Evolutionary conservation across 768 basidiomycete species (phyloP).

Genomic region (button mushroom (Agaricus bisporus)): DNA sequence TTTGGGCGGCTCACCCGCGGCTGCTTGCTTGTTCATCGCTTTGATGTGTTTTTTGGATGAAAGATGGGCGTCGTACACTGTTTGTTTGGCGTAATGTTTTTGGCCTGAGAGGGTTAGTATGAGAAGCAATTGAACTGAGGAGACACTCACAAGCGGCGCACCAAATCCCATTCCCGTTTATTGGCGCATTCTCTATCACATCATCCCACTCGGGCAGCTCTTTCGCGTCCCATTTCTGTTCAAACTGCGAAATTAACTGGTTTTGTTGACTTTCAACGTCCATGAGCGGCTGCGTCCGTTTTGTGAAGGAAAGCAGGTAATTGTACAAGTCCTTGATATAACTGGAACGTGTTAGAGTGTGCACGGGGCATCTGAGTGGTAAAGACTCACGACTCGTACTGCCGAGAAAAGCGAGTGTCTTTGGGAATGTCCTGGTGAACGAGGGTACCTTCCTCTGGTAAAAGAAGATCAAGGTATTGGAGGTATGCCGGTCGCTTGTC

Average conservation of each 20-base stretch:
- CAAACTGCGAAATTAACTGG: conserved; percentile 65
- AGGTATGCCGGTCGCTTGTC: conserved; percentile 84
- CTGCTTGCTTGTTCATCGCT: conserved; percentile 70
- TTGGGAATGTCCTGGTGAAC: conserved; percentile 67
- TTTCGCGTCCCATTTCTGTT: conserved; percentile 70
- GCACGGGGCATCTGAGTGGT: not conserved
- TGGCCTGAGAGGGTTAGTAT: conserved; percentile 55
- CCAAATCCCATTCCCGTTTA: conserved; percentile 66
- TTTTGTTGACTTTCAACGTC: conserved; percentile 67
- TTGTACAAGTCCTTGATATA: conserved; percentile 80
- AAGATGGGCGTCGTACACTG: conserved; percentile 94
- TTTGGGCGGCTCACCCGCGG: conserved; percentile 35
- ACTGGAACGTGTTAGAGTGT: conserved; percentile 29
- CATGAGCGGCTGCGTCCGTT: conserved; percentile 76
- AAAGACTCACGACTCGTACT: conserved; percentile 66
- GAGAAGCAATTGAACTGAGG: conserved; percentile 8
- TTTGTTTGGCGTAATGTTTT: conserved; percentile 93
- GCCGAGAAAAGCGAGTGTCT: conserved; percentile 62
- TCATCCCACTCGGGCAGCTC: conserved; percentile 78
- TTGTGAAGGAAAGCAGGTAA: conserved; percentile 84
- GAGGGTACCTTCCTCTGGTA: conserved; percentile 51
- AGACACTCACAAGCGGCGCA: conserved; percentile 79
- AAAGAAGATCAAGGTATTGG: conserved; percentile 87
- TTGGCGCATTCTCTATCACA: conserved; percentile 32
- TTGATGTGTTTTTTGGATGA: conserved; percentile 96